Conservation (phyloP, 140 eudicot genomes). For the Erigeron philadelphicus region DNA sequence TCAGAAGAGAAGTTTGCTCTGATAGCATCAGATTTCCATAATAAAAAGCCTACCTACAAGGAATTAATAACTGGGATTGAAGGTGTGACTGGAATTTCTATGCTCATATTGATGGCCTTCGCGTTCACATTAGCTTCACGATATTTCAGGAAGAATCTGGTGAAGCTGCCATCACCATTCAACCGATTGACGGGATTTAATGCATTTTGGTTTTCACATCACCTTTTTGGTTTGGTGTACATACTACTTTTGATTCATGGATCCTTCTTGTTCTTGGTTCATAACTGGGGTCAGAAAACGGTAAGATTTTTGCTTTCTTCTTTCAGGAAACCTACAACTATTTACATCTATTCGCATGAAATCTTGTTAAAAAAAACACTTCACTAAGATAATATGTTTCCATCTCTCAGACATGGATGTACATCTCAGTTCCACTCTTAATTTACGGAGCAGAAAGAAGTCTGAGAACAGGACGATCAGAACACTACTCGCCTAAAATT, state of each 20-base stretch:
- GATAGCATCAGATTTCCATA: conserved; percentile 69
- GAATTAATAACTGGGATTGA: conserved; percentile 51
- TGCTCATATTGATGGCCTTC: conserved; percentile 67
- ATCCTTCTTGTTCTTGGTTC: conserved; percentile 72
- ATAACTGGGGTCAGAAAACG: conserved; percentile 80
- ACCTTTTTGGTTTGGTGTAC: conserved; percentile 76
- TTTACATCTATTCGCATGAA: too few species aligned
- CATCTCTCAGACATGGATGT: conserved; percentile 84
- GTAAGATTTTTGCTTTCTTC: conserved; percentile 34
- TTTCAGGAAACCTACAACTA: too few species aligned
- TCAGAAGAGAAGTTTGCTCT: conserved; percentile 61
- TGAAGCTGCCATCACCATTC: conserved; percentile 82
- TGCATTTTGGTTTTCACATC: conserved; percentile 98
- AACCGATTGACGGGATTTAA: conserved; percentile 86
- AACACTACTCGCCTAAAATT: conserved; percentile 63
- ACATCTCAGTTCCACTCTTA: conserved; percentile 71
- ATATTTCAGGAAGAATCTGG: conserved; percentile 50
- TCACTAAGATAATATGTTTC: conserved; percentile 9
- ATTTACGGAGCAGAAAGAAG: conserved; percentile 69
- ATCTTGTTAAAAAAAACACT: background rate
- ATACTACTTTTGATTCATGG: conserved; percentile 77
- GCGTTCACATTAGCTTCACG: conserved; percentile 82
- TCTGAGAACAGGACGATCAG: conserved; percentile 77
- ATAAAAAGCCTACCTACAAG: conserved; percentile 55
- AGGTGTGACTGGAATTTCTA: conserved; percentile 74